phyloP scores from a whole-genome alignment of 148 eudicot genomes.

The Amaranthus hypochondriacus region DNA sequence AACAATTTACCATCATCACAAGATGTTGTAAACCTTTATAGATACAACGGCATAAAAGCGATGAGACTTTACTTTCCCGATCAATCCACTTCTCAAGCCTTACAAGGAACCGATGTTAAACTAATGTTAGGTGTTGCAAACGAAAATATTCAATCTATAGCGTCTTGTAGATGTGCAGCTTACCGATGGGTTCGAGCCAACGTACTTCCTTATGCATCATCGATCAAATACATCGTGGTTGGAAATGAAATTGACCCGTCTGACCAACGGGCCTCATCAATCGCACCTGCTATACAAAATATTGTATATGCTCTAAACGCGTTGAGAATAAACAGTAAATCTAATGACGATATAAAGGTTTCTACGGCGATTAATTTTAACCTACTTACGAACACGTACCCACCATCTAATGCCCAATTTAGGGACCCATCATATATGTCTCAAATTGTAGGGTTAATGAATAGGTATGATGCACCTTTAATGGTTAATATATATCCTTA shows the following conservation, averaged over 20 bases:
- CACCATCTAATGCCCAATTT: constrained; percentile 30
- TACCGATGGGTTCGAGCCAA: constrained; percentile 29
- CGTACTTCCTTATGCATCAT: constrained; percentile 26
- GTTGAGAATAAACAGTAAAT: neutral
- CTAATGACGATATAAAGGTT: constrained; percentile 7
- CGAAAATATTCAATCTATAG: constrained; percentile 24
- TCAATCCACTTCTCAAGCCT: constrained; percentile 23
- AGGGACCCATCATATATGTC: constrained; percentile 5
- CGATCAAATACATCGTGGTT: constrained; percentile 35
- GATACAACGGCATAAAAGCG: constrained; percentile 15
- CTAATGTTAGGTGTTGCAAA: constrained; percentile 32
- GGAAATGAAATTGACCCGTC: constrained; percentile 31
- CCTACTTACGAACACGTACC: constrained; percentile 17
- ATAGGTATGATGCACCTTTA: constrained; percentile 20
- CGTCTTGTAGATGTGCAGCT: constrained; percentile 11
- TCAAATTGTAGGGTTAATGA: constrained; percentile 24
- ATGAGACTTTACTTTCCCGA: constrained; percentile 40
- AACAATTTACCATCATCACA: constrained; percentile 14
- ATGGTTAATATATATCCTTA: constrained; percentile 38
- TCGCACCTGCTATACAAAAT: constrained; percentile 15
- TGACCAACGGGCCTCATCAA: constrained; percentile 15
- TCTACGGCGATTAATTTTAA: constrained; percentile 12
- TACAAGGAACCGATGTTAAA: constrained; percentile 25
- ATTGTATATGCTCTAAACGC: neutral
- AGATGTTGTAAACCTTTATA: constrained; percentile 29